A percentile compares a stretch with the other conserved stretches of the same genome.
Evolutionary conservation across 164 flowering plant species (phyloP).

Genomic region (Echeveria elegans): DNA sequence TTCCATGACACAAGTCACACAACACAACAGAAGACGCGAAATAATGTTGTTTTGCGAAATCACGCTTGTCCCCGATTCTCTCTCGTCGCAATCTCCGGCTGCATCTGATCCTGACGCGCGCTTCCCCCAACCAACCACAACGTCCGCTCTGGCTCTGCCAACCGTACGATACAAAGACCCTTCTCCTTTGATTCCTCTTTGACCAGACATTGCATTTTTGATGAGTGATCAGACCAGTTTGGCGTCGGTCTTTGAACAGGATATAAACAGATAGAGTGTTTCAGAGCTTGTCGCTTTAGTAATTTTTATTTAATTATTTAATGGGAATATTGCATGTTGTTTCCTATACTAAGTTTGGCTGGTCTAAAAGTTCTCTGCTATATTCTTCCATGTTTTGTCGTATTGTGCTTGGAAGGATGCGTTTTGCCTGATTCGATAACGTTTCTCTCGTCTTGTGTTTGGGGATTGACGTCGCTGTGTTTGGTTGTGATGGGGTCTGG

Average conservation of each 20-base stretch:
- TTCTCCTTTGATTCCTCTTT: too few species aligned
- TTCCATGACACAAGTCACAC: neutral
- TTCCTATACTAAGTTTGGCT: neutral
- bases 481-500: neutral
- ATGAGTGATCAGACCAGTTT: too few species aligned
- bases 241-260: neutral
- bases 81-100: neutral
- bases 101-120: neutral
- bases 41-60: neutral
- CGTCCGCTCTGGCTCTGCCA: too few species aligned
- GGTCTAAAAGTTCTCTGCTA: conserved; percentile 4
- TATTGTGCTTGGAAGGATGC: neutral
- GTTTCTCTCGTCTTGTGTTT: neutral
- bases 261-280: neutral
- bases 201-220: too few species aligned
- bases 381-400: neutral
- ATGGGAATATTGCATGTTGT: neutral
- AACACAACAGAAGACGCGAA: neutral
- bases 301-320: neutral
- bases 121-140: neutral
- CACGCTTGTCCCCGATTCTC: neutral
- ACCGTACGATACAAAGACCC: too few species aligned
- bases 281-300: neutral
- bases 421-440: neutral
- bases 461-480: neutral